Evolutionary conservation across 495 filamentous ascomycete genomes (phyloP), one percentile per base, ranked within the genome.

Genomic region (Trichoderma erinaceum): DNA sequence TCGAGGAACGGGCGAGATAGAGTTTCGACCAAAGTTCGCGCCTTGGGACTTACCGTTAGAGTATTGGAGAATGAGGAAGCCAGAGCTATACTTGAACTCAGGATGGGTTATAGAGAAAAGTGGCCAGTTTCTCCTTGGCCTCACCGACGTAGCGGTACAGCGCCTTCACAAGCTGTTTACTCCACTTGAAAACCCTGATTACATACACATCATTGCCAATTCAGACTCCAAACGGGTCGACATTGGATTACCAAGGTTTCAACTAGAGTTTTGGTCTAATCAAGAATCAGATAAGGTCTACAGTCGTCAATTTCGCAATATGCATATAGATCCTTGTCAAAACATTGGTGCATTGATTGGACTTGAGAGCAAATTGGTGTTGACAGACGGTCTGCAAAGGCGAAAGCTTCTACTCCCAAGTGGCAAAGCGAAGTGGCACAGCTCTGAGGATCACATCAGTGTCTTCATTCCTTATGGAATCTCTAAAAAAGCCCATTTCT

Each of bases 271-370:
- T 67, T 74, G 68, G 61, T 69, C 86, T 18, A 70, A 71, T 13
- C 7, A 41, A 48, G 72, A 76, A 6, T 43, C 64, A 7, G 70
- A 72, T 3, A 25, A 67, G 1, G 71, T 88, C 18, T 68, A 76
- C 52, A 88, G 80, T 3, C 76, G 77, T 16, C 80, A 90, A 67
- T 85, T 83, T 66, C 81, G 78, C 13, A 82, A 80, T 0, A 87
- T 87, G 82, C 58, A 68, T 1, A 72, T 91, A 5, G 86, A 88
- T 71, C 41, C 63, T 1, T 58, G 75, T 35, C 89, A 89, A 69
- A 73, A 71, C 0, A 68, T 87, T 6, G 82, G 77, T 0, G 81
- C 84, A 0, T 70, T 90, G 8, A 69, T 80, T 68, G 87, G 88
- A 0, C 78, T 91, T 12, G 23, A 66, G 1, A 86, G 77, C 69